A percentile compares a stretch with the other conserved stretches of the same genome.
These are phyloP conservation scores for Alnus glutinosa DNA, from an alignment of 306 rosid species.

Conservation along the genomic window DNA sequence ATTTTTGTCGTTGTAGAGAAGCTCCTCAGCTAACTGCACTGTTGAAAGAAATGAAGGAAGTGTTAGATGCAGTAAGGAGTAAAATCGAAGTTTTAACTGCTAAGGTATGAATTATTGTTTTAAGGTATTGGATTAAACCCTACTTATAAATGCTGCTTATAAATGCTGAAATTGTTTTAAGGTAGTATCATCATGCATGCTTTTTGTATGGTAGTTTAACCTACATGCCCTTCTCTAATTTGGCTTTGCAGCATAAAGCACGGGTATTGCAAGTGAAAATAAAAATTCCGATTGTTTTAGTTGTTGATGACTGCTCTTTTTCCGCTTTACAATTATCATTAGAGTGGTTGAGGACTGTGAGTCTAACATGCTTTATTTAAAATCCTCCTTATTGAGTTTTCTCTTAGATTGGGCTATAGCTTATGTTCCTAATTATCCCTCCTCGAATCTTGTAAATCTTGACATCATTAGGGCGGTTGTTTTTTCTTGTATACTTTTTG, in stretches of 20 bases:
- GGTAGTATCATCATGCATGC: background rate
- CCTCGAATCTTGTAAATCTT: too few species aligned
- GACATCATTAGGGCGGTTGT: too few species aligned
- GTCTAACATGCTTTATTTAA: too few species aligned
- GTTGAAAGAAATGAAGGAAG: constrained; percentile 86
- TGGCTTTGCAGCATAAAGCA: background rate
- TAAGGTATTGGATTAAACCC: background rate
- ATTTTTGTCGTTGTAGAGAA: constrained; percentile 37
- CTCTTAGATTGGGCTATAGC: too few species aligned
- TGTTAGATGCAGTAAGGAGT: constrained; percentile 54
- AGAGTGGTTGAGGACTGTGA: too few species aligned
- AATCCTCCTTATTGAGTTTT: too few species aligned
- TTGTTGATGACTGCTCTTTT: background rate
- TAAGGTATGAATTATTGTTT: constrained; percentile 43
- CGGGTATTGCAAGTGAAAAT: background rate
- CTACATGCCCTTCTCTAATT: background rate
- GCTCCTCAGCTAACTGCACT: constrained; percentile 56
- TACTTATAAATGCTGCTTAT: background rate
- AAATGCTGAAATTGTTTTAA: background rate
- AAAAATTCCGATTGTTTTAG: background rate
- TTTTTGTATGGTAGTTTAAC: background rate
- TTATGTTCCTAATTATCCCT: too few species aligned
- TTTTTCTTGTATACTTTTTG: too few species aligned
- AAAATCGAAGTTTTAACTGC: constrained; percentile 72
- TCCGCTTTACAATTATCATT: background rate